These are phyloP conservation scores for Tremella fuciformis DNA, from an alignment of 768 basidiomycete genomes.

Conservation along the genomic window DNA sequence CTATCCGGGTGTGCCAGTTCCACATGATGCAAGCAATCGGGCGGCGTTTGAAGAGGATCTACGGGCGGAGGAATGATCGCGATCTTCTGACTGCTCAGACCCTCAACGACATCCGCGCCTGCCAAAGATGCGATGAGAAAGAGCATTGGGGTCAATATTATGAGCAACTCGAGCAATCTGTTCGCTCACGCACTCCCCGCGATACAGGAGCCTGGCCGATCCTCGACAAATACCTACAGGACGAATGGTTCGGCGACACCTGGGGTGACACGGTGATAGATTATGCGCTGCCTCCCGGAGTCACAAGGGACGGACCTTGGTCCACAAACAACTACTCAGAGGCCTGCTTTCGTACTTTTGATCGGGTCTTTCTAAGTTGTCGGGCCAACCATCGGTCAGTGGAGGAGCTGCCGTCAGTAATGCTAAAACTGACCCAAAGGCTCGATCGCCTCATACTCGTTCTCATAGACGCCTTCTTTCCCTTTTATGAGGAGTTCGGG, in stretches of 20 bases:
- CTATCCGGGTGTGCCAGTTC: constrained; percentile 18
- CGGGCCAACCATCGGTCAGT: constrained; percentile 12
- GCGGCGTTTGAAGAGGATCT: not conserved
- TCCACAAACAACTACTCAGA: constrained; percentile 15
- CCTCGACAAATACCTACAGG: constrained; percentile 1
- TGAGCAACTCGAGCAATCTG: not conserved
- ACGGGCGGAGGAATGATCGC: too few species aligned
- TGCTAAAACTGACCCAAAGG: not conserved
- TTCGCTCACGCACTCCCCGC: not conserved
- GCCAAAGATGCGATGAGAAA: constrained; percentile 6
- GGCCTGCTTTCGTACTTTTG: constrained; percentile 10
- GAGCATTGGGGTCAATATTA: constrained; percentile 8
- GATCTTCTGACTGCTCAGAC: not conserved
- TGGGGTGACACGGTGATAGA: constrained; percentile 8
- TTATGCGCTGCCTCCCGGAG: constrained; percentile 7
- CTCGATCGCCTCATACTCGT: constrained; percentile 13
- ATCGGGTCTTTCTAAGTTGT: constrained; percentile 14
- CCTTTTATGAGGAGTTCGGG: constrained; percentile 8
- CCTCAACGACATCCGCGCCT: constrained; percentile 3
- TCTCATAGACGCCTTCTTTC: constrained; percentile 9
- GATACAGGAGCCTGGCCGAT: constrained; percentile 1
- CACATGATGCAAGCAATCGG: constrained; percentile 15
- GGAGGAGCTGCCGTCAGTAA: too few species aligned
- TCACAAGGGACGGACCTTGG: constrained; percentile 17
- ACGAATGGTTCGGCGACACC: constrained; percentile 9